Evolutionary conservation across 768 basidiomycete genomes (phyloP).

Genomic region (Terana coerulea): DNA sequence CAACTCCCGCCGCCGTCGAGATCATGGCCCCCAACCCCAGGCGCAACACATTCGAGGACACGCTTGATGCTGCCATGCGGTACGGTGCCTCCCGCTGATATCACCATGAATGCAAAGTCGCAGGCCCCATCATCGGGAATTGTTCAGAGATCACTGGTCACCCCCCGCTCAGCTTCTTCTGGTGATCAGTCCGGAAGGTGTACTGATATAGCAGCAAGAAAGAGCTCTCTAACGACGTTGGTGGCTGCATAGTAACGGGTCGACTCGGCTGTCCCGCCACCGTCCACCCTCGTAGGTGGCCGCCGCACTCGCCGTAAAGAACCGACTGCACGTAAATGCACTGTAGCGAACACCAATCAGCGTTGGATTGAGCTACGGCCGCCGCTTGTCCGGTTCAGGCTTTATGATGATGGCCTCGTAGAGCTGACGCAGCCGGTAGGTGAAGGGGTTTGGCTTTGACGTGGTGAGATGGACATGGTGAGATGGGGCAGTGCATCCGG

Average conservation of each 20-base stretch:
- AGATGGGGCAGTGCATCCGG: not conserved
- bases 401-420: no score
- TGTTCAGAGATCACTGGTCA: not conserved
- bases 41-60: not conserved
- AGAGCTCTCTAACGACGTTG: not conserved
- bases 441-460: no score
- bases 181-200: not conserved
- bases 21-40: not conserved
- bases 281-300: not conserved
- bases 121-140: not conserved
- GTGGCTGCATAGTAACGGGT: no score
- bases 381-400: no score
- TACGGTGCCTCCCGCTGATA: conserved; percentile 1
- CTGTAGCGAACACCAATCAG: no score
- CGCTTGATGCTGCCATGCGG: not conserved
- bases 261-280: not conserved
- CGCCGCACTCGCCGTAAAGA: not conserved
- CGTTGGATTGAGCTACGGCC: no score
- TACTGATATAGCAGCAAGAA: not conserved
- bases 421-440: no score
- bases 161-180: not conserved
- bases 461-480: no score
- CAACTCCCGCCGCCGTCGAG: not conserved
- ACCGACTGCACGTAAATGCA: not conserved
- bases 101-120: not conserved